These are phyloP conservation scores for Immersiporthe knoxdaviesiana DNA, from an alignment of 2,329 filamentous ascomycete species.

Conservation along the genomic window DNA sequence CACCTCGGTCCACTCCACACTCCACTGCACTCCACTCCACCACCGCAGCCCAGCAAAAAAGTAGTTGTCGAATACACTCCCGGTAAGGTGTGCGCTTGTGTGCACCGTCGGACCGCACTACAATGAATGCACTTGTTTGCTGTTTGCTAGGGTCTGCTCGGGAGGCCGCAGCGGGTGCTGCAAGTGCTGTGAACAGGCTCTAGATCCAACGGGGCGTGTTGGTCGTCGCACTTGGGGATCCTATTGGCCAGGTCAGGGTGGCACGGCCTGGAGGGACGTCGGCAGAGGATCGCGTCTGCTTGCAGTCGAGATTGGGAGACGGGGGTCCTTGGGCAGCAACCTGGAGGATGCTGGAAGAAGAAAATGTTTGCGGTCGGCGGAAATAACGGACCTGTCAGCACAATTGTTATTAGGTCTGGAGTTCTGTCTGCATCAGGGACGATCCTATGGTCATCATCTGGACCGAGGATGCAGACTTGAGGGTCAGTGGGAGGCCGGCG, in stretches of 20 bases:
- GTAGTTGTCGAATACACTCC: background rate
- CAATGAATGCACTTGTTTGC: background rate
- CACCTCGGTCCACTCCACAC: constrained; percentile 2
- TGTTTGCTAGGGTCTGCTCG: background rate
- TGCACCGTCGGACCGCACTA: background rate
- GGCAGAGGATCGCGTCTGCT: constrained; percentile 15
- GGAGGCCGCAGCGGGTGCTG: constrained; percentile 1
- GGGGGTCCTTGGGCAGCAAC: background rate
- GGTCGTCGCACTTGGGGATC: constrained; percentile 5
- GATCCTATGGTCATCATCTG: background rate
- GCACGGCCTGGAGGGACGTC: background rate
- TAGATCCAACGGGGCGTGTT: background rate
- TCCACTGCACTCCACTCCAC: background rate
- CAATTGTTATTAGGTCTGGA: background rate
- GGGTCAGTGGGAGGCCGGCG: background rate
- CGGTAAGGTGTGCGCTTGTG: background rate
- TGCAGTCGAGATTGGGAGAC: constrained; percentile 13
- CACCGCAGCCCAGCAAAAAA: constrained; percentile 3
- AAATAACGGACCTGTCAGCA: constrained; percentile 6
- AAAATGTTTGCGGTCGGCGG: background rate
- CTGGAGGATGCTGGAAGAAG: background rate
- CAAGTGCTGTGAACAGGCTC: background rate
- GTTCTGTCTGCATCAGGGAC: background rate
- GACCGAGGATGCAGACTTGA: background rate
- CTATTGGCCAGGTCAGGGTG: constrained; percentile 12